These are phyloP conservation scores for Spinacia oleracea DNA, from an alignment of 179 eudicot genomes.

Conservation along the genomic window DNA sequence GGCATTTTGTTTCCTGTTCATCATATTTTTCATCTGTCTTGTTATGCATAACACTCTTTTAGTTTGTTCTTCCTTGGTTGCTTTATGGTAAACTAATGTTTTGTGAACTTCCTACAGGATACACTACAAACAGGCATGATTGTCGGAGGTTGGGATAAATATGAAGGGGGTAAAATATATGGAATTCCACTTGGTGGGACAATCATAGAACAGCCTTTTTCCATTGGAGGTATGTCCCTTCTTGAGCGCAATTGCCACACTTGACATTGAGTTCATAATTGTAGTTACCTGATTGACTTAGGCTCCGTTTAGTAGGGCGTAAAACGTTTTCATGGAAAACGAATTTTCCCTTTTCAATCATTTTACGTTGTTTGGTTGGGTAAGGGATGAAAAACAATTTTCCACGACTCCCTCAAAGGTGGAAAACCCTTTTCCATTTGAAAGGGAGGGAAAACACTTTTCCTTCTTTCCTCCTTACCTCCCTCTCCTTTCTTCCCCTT, in stretches of 20 bases:
- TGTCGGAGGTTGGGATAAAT: conserved; percentile 98
- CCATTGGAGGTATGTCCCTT: conserved; percentile 78
- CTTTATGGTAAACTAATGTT: not conserved
- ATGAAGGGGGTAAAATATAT: conserved; percentile 95
- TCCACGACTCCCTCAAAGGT: too few species aligned
- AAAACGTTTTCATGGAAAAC: too few species aligned
- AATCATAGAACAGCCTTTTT: conserved; percentile 87
- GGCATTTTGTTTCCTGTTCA: not conserved
- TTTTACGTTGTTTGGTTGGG: too few species aligned
- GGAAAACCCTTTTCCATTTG: too few species aligned
- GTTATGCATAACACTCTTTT: not conserved
- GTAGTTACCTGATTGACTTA: not conserved
- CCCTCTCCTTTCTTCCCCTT: too few species aligned
- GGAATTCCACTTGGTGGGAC: conserved; percentile 98
- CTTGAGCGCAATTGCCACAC: not conserved
- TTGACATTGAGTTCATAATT: not conserved
- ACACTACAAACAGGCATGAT: conserved; percentile 91
- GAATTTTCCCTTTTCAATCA: too few species aligned
- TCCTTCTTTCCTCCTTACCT: too few species aligned
- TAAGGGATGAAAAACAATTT: too few species aligned
- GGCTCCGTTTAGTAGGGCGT: too few species aligned
- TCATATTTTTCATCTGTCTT: not conserved
- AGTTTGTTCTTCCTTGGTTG: not conserved
- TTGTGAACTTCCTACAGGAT: conserved; percentile 47
- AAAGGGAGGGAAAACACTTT: too few species aligned